Evolutionary conservation across 2,329 filamentous ascomycete genomes (phyloP), one percentile per base, ranked within the genome.

Genomic region (Fusarium kyushuense): DNA sequence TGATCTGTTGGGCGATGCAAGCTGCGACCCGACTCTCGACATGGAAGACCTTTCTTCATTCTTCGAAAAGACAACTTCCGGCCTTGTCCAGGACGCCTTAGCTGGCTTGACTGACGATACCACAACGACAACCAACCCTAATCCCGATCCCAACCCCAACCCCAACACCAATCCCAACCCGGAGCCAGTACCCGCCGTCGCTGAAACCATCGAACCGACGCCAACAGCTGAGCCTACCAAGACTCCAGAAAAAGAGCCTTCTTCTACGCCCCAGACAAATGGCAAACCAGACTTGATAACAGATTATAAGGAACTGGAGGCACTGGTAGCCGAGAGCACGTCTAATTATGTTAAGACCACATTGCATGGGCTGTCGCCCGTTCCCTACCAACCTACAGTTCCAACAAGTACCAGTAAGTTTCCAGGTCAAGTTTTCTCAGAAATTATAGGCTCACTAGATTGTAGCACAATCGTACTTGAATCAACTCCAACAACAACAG

Each of bases 331-430:
- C 0, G 79, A 82, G 65, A 82, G 80, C 64, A 83, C 81, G 1
- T 79, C 79, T 12, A 80, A 82, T 57, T 83, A 83, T 53, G 81
- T 83, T 40, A 79, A 79, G 58, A 83, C 78, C 6, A 83, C 81
- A 5, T 71, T 83, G 10, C 77, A 81, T 62, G 80, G 79, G 25
- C 65, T 83, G 14, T 82, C 81, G 4, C 80, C 81, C 21, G 76
- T 79, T 32, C 79, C 80, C 1, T 82, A 82, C 48, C 80, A 81
- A 53, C 80, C 79, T 23, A 81, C 79, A 19, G 79, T 82, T 12
- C 79, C 80, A 6, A 76, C 76, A 23, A 80, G 78, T 43, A 80
- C 79, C 33, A 68, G 78, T 80, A 59, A 75, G 77, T 30, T 43
- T n/a, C 19, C 21, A 11, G 19, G 6, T 11, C 19, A 7, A 19